Conservation (phyloP, 306 rosid genomes). For the Benincasa hispida region DNA sequence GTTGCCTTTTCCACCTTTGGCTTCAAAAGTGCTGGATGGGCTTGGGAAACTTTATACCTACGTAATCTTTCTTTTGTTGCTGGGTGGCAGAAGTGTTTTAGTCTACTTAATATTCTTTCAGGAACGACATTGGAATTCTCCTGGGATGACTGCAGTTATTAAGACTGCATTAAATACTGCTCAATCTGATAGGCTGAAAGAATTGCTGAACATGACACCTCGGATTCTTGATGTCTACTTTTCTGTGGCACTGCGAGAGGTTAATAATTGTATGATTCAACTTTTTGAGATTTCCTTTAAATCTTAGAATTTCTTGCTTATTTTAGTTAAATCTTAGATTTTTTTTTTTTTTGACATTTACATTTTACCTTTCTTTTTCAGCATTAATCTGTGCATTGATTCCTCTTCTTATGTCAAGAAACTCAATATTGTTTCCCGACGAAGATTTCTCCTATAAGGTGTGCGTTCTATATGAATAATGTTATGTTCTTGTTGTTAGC, state of each 20-base stretch:
- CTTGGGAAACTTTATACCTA: not conserved
- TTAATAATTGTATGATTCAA: constrained; percentile 62
- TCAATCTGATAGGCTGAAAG: constrained; percentile 72
- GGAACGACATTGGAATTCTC: constrained; percentile 98
- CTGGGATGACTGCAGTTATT: constrained; percentile 52
- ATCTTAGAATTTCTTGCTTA: constrained; percentile 7
- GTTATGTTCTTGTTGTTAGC: not conserved
- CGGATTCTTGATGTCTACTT: constrained; percentile 69
- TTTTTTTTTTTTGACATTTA: constrained; percentile 1
- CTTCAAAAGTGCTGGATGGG: not conserved
- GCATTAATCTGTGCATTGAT: constrained; percentile 91
- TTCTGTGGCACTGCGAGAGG: constrained; percentile 48
- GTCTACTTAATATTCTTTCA: constrained; percentile 23
- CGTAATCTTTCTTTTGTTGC: not conserved
- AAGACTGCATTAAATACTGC: constrained; percentile 52
- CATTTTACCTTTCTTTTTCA: constrained; percentile 27
- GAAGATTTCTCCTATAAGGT: constrained; percentile 72
- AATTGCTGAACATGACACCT: constrained; percentile 53
- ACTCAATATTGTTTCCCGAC: constrained; percentile 72
- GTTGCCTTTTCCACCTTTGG: no score
- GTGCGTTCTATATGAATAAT: not conserved
- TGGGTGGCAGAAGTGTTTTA: not conserved
- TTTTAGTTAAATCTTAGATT: not conserved
- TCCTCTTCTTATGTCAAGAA: constrained; percentile 85
- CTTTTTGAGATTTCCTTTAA: constrained; percentile 7